phyloP scores from a whole-genome alignment of 2,329 filamentous ascomycete species.

The Fusarium secorum region DNA sequence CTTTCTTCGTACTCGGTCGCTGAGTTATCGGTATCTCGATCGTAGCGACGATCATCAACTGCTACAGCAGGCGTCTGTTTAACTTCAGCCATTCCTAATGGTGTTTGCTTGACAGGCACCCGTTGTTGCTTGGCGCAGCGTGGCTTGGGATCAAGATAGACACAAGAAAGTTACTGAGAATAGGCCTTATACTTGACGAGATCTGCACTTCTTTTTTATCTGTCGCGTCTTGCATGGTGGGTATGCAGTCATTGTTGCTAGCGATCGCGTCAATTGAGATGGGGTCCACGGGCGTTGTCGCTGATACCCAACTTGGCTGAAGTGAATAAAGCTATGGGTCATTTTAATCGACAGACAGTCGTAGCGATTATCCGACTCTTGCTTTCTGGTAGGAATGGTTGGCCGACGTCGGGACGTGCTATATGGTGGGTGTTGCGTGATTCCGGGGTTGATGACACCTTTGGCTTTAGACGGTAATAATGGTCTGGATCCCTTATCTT shows the following conservation, averaged over 20 bases:
- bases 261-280: constrained; percentile 30
- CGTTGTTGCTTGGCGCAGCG: neutral
- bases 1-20: neutral
- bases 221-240: neutral
- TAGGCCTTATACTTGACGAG: neutral
- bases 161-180: neutral
- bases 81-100: neutral
- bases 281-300: neutral
- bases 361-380: neutral
- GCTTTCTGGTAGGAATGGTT: neutral
- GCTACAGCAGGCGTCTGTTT: neutral
- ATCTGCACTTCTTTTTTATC: neutral
- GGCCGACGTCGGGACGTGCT: constrained; percentile 2
- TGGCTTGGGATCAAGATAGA: neutral
- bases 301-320: neutral
- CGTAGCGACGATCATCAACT: neutral
- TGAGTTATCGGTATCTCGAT: neutral
- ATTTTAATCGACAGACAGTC: neutral
- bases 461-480: neutral
- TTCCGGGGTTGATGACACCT: constrained; percentile 15
- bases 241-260: constrained; percentile 29
- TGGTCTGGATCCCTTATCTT: neutral
- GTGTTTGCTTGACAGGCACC: neutral
- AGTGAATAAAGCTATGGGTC: neutral
- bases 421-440: constrained; percentile 8